Conservation (phyloP, 2,329 filamentous ascomycete species). For the Penicillium sp. region DNA sequence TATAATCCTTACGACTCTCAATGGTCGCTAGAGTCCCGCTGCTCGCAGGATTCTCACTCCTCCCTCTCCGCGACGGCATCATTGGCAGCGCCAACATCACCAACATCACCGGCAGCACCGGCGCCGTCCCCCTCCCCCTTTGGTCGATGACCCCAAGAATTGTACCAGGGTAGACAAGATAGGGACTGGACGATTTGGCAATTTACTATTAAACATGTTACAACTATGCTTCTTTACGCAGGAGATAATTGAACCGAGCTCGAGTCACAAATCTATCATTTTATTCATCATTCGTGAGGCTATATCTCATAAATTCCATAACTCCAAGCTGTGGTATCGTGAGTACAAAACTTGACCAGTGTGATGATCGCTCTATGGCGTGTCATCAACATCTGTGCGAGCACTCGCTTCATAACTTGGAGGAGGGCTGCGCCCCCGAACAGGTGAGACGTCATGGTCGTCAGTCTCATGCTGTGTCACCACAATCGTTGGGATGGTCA, state of each 20-base stretch:
- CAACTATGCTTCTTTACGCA: no score
- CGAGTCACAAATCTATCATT: background rate
- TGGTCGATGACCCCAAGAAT: no score
- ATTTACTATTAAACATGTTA: no score
- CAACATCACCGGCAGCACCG: no score
- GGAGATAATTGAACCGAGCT: no score
- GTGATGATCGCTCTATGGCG: background rate
- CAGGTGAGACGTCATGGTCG: background rate
- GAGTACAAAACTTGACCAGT: background rate
- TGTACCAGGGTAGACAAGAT: background rate
- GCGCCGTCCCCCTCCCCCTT: no score
- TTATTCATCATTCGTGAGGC: background rate
- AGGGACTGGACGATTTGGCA: no score
- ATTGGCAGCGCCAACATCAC: no score
- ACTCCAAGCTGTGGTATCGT: background rate
- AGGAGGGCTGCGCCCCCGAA: background rate
- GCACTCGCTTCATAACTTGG: background rate
- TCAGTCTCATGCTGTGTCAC: slow-evolving; percentile 4
- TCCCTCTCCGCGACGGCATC: no score
- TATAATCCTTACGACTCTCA: no score
- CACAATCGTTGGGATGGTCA: slow-evolving; percentile 1
- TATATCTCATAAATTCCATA: background rate
- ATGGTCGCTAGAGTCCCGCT: no score
- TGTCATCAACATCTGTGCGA: background rate
- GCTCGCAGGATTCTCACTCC: no score